Evolutionary conservation across 345 rosid genomes (phyloP).

Genomic region (Gossypium sturtianum): DNA sequence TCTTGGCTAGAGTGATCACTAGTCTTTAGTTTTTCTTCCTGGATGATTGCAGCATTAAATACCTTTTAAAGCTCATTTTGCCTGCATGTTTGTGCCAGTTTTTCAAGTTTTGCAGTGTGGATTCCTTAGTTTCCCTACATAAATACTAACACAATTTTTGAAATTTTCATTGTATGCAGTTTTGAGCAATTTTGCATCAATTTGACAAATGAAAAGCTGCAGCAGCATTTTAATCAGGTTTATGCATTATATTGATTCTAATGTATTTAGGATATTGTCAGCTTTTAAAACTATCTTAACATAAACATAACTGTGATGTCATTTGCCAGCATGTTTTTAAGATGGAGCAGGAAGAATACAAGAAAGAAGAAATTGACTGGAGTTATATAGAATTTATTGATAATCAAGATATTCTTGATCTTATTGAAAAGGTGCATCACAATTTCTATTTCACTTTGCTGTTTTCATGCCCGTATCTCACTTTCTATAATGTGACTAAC

Average conservation of each 20-base stretch:
- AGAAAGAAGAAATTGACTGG: constrained; percentile 94
- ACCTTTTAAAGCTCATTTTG: constrained; percentile 2
- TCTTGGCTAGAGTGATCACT: neutral
- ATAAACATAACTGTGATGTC: constrained; percentile 16
- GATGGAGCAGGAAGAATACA: constrained; percentile 99
- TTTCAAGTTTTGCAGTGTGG: neutral
- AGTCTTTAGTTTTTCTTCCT: neutral
- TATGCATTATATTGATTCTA: constrained; percentile 18
- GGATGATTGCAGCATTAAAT: neutral
- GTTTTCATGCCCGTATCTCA: neutral
- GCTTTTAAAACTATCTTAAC: constrained; percentile 10
- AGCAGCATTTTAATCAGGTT: constrained; percentile 99
- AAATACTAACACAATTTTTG: constrained; percentile 12
- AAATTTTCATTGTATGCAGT: constrained; percentile 38
- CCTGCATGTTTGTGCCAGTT: neutral
- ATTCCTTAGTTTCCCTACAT: constrained; percentile 1
- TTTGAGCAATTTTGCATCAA: constrained; percentile 99
- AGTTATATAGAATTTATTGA: constrained; percentile 95
- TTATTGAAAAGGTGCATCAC: constrained; percentile 77
- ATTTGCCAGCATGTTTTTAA: constrained; percentile 84
- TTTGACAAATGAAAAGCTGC: constrained; percentile 97
- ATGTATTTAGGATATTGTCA: neutral
- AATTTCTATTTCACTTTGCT: neutral
- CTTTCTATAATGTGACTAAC: neutral
- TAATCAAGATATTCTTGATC: constrained; percentile 93